phyloP scores from a whole-genome alignment of 768 basidiomycete species.

The Aureoboletus auriporus region DNA sequence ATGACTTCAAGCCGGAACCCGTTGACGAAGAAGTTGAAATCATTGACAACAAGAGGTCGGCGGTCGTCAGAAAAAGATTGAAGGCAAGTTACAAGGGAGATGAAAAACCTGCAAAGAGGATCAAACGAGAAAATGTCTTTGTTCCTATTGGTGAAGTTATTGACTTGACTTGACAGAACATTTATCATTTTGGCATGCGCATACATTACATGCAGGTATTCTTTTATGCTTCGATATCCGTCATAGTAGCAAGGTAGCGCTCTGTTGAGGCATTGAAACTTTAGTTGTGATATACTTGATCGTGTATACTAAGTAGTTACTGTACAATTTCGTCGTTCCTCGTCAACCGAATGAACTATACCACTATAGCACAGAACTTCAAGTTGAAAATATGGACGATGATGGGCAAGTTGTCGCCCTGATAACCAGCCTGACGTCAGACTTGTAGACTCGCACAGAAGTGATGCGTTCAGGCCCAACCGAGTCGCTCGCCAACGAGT shows the following conservation, averaged over 20 bases:
- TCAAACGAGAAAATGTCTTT: slow-evolving; percentile 21
- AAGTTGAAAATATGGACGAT: not conserved
- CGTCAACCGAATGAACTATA: too few species aligned
- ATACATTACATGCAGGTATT: not conserved
- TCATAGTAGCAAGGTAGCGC: too few species aligned
- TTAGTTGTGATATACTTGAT: too few species aligned
- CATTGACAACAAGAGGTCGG: slow-evolving; percentile 1
- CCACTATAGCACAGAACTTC: too few species aligned
- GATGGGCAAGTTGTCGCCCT: not conserved
- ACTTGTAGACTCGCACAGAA: too few species aligned
- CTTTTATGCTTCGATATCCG: not conserved
- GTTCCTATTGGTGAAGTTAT: slow-evolving; percentile 23
- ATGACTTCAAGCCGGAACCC: slow-evolving; percentile 9
- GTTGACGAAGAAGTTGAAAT: slow-evolving; percentile 4
- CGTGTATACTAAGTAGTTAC: too few species aligned
- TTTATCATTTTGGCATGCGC: not conserved
- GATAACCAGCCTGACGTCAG: not conserved
- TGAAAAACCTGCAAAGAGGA: slow-evolving; percentile 20
- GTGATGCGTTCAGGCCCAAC: not conserved
- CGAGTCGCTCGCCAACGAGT: not conserved
- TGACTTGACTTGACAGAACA: slow-evolving; percentile 24
- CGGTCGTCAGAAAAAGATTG: slow-evolving; percentile 4
- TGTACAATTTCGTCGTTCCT: too few species aligned
- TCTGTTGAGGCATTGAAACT: too few species aligned
- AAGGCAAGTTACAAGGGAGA: not conserved